Conservation (phyloP, 441 rosid species). For the Francoa sonchifolia region DNA sequence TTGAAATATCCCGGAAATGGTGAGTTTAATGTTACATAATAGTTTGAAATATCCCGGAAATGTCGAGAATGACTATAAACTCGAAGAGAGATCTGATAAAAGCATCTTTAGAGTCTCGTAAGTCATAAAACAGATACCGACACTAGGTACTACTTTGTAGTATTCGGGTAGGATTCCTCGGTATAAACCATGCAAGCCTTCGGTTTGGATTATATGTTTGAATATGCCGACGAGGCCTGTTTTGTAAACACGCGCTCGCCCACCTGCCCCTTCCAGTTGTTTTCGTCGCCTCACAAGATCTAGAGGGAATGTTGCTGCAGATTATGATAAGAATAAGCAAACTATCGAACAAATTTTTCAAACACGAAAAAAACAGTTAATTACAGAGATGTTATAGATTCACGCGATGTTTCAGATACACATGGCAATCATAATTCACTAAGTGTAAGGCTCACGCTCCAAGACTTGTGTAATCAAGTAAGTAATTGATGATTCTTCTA, state of each 20-base stretch:
- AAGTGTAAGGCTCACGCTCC: too few relatives aligned
- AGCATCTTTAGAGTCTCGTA: constrained; percentile 65
- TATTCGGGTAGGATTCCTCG: constrained; percentile 90
- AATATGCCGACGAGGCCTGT: constrained; percentile 67
- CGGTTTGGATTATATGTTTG: constrained; percentile 50
- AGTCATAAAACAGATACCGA: constrained; percentile 90
- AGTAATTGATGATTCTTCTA: too few relatives aligned
- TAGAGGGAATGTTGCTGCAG: constrained; percentile 76
- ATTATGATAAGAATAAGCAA: constrained; percentile 6
- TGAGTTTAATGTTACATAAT: not conserved
- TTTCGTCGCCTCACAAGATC: constrained; percentile 87
- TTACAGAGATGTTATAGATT: not conserved
- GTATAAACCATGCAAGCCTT: constrained; percentile 69
- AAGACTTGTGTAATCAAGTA: too few relatives aligned
- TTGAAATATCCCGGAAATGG: not conserved
- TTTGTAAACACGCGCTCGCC: constrained; percentile 62
- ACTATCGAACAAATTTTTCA: not conserved
- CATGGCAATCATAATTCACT: too few relatives aligned
- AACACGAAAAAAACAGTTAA: not conserved
- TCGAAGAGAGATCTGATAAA: constrained; percentile 35
- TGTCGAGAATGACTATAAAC: constrained; percentile 14
- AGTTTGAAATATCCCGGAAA: not conserved
- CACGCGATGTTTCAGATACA: too few relatives aligned
- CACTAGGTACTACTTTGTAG: constrained; percentile 90
- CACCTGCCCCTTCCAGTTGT: constrained; percentile 89